Base-by-base conservation (phyloP, 2,329 filamentous ascomycete genomes). In the Aspergillus sergii region DNA sequence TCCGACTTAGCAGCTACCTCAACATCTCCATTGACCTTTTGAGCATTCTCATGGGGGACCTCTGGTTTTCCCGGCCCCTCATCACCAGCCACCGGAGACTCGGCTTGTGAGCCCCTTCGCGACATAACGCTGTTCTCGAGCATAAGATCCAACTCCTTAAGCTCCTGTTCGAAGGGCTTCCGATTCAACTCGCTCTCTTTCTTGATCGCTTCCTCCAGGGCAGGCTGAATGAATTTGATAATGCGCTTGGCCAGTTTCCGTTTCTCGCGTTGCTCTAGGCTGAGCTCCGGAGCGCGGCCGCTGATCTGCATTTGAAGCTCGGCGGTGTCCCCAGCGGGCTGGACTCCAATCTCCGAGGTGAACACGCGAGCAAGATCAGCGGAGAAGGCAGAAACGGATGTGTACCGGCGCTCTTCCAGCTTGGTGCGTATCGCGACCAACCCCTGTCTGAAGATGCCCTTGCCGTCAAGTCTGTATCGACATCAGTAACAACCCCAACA, bases 211-310 rank as follows among this genome's bases (percentile, higher is more conserved):
- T 87, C 85, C 75, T 97, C 91, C 3, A 97, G 82, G 51, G 88
- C 85, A 16, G 91, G 88, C 75, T 96, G 92, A 36, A 96, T 85
- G 1, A 89, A 88, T 75, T 93, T 96, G 68, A 96, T 85, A 65
- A 97, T 96, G 30, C 93, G 88, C 78, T 96, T 97, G 28, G 91
- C 93, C n/a, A 96, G 82, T 69, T 90, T 91, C 71, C 92, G 91
- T 65, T 91, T 88, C 69, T 96, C 91, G 62, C 92, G 91, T 64
- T 93, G 88, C 71, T 96, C 93, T 11, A 84, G 65, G 61, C 75
- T 78, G 53, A 81, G 76, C 60, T 82, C 80, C 8, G 79, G 76
- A 6, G 78, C 78, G 56, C 80, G 79, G 7, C 78, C 63, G 79
- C 81, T 76, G 80, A 88, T 71, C 75, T 83, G 71, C 78, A 81